These are phyloP conservation scores for Globisporangium perplexum DNA, from an alignment of 352 stramenopile species.

Conservation along the genomic window DNA sequence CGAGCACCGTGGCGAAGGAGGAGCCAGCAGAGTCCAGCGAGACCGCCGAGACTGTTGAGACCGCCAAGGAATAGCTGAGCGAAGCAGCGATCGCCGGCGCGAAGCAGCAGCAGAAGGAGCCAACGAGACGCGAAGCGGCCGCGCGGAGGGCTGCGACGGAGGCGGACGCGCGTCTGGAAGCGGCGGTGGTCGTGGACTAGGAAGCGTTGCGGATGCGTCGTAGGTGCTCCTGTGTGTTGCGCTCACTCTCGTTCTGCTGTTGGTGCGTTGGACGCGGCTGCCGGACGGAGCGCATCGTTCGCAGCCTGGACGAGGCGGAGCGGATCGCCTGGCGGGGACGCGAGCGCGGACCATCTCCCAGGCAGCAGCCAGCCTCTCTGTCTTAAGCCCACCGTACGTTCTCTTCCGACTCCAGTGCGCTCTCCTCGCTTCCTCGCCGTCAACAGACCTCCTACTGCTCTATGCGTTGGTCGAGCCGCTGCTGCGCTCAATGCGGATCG, in stretches of 20 bases:
- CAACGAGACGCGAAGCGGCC: too few species aligned
- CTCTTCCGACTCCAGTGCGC: background rate
- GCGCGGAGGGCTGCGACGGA: background rate
- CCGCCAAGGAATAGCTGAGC: background rate
- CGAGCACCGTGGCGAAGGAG: background rate
- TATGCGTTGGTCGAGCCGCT: background rate
- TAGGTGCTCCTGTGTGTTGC: slow-evolving; percentile 11
- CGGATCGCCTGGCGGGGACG: background rate
- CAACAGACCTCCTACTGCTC: background rate
- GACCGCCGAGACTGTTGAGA: too few species aligned
- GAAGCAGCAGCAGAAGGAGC: background rate
- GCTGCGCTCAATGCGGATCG: slow-evolving; percentile 36
- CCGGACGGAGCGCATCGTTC: background rate
- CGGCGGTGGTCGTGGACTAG: slow-evolving; percentile 1
- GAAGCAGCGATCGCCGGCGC: too few species aligned
- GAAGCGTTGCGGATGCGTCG: slow-evolving; percentile 11
- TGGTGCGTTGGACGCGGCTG: slow-evolving; percentile 4
- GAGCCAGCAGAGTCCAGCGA: background rate
- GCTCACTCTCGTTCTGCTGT: slow-evolving; percentile 13
- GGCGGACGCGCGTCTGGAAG: slow-evolving; percentile 9
- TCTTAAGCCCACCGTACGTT: background rate
- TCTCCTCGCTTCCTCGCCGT: too few species aligned
- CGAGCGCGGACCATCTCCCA: background rate
- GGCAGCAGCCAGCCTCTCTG: background rate
- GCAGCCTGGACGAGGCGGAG: background rate